Base-by-base conservation (phyloP, 345 rosid species). In the Melastoma malabathricum region DNA sequence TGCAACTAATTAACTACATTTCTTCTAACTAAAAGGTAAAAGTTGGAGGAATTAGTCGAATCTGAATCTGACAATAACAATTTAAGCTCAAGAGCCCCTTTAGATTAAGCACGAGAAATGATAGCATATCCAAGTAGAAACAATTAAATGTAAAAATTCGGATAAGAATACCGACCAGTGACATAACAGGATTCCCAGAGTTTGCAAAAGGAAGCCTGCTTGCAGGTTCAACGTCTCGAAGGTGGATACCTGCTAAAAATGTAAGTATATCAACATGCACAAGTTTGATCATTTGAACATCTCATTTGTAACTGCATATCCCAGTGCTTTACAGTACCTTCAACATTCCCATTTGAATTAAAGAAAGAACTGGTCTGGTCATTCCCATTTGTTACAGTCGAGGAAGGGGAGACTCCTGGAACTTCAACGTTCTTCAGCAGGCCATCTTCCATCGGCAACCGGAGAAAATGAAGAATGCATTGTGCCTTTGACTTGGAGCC, bases 401-500 rank as follows among this genome's bases (percentile, higher is more conserved):
- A 51, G 18, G 79, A 61, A 46, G 66, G 54, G 47, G 79, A 59
- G 55, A 65, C 44, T 49, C 65, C 75, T 54, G 95, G 93, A 67
- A 87, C 79, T 51, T 87, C 95, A 53, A 92, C 73, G 53, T 75
- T 84, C 61, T 87, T 96, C 76, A 92, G 61, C 46, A 84, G 62
- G 60, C 93, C 87, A 71, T 84, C 81, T 78, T 82, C 89, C 74
- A 80, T 72, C 31, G 98, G 89, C 59, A 92, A 67, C 34, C 93
- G 86, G 15, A 92, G 83, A 68, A 92, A 92, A 66, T 86, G 96
- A 62, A 81, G 88, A 63, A 83, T 83, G 68, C 97, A 89, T 58
- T 89, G 97, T 18, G 98, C 94, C 79, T 90, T 90, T 65, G 98
- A 75, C 68, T 90, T 90, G 69, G 89, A 59, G 64, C 92, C 89